Conservation (phyloP, 768 basidiomycete genomes). For the Pisolithus orientalis region DNA sequence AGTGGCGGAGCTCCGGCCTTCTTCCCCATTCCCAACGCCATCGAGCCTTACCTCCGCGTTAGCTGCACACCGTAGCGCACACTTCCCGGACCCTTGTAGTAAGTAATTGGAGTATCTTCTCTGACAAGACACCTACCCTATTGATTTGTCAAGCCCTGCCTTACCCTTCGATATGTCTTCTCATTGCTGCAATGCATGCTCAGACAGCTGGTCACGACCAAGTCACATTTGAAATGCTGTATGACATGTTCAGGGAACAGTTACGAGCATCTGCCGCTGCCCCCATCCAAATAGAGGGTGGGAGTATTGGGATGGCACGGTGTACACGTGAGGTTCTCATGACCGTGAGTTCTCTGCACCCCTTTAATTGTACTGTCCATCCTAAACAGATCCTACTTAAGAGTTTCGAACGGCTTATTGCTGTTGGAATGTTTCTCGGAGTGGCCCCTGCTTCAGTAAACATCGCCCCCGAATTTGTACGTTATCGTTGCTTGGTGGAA, state of each 20-base stretch:
- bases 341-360: constrained; percentile 43
- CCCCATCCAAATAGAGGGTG: constrained; percentile 69
- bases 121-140: neutral
- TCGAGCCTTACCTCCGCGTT: constrained; percentile 38
- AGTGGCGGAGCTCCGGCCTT: constrained; percentile 40
- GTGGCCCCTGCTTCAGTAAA: constrained; percentile 42
- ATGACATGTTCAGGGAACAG: constrained; percentile 72
- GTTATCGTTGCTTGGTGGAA: constrained; percentile 62
- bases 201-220: constrained; percentile 67
- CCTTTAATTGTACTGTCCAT: neutral
- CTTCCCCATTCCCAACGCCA: constrained; percentile 48
- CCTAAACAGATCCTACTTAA: constrained; percentile 23
- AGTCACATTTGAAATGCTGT: constrained; percentile 90
- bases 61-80: constrained; percentile 50
- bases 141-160: constrained; percentile 47
- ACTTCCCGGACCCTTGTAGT: constrained; percentile 52
- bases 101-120: constrained; percentile 13
- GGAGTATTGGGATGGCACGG: constrained; percentile 67
- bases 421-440: constrained; percentile 49
- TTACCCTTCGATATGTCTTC: constrained; percentile 74
- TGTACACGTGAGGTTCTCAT: constrained; percentile 60
- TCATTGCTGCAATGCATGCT: constrained; percentile 80
- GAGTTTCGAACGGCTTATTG: constrained; percentile 73
- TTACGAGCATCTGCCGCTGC: constrained; percentile 66
- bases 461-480: constrained; percentile 63